Conservation (phyloP, 768 basidiomycete species). For the Termitomyces sp. region DNA sequence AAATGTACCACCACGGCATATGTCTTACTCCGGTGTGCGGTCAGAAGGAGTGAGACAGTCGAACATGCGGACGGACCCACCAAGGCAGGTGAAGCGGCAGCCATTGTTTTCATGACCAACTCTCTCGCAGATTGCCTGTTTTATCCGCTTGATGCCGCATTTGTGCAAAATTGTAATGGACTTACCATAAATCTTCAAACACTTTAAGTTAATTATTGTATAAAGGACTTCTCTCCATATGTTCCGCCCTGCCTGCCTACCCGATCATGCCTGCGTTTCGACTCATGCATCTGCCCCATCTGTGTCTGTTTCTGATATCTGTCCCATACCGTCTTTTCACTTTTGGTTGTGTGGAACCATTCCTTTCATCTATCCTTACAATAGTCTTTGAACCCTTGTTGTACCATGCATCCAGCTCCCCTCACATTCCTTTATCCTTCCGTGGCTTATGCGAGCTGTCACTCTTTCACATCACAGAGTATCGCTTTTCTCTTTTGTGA, state of each 20-base stretch:
- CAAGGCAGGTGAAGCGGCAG: constrained; percentile 11
- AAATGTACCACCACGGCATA: constrained; percentile 4
- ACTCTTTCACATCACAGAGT: neutral
- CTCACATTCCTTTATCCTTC: constrained; percentile 4
- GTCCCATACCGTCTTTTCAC: neutral
- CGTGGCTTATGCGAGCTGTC: neutral
- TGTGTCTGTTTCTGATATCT: neutral
- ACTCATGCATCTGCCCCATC: constrained; percentile 3
- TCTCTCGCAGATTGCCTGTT: neutral
- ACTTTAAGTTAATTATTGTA: neutral
- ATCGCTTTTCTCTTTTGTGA: neutral
- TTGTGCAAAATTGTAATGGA: constrained; percentile 4
- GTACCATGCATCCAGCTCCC: neutral
- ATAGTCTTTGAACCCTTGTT: neutral
- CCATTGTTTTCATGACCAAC: constrained; percentile 6
- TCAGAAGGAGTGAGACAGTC: constrained; percentile 9
- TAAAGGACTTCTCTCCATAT: neutral
- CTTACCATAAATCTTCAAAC: constrained; percentile 1
- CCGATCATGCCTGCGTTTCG: neutral
- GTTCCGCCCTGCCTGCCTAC: neutral
- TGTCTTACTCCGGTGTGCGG: constrained; percentile 9
- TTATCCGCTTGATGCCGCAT: neutral
- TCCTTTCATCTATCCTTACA: neutral
- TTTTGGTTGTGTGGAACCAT: constrained; percentile 10
- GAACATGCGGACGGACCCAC: constrained; percentile 6